Evolutionary conservation across 352 stramenopile species (phyloP).

Genomic region (Phytophthora europaea): DNA sequence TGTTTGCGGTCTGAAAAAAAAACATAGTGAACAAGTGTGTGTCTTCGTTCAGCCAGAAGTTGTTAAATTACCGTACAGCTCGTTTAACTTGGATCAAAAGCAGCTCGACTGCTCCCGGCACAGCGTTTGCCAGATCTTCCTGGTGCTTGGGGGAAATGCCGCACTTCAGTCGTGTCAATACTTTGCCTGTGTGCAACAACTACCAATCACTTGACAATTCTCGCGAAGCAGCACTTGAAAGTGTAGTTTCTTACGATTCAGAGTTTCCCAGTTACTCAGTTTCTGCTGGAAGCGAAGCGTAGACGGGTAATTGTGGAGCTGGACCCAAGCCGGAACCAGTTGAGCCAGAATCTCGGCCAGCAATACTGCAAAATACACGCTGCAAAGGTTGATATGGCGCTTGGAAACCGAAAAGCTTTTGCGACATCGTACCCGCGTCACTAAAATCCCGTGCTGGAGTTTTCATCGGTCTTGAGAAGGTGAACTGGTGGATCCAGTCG

Average conservation of each 20-base stretch:
- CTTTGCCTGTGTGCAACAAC: conserved; percentile 41
- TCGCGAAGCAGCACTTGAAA: neutral
- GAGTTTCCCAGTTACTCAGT: conserved; percentile 62
- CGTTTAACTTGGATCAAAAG: conserved; percentile 58
- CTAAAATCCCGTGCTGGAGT: conserved; percentile 60
- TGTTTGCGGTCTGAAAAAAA: conserved; percentile 24
- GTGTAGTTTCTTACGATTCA: conserved; percentile 48
- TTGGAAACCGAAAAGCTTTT: neutral
- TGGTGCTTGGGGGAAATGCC: conserved; percentile 55
- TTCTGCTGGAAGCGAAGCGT: conserved; percentile 60
- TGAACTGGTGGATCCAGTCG: conserved; percentile 55
- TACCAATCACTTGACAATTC: neutral
- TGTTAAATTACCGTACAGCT: conserved; percentile 29
- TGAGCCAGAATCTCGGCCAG: conserved; percentile 63
- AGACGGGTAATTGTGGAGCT: conserved; percentile 60
- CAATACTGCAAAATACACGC: conserved; percentile 32
- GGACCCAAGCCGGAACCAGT: conserved; percentile 53
- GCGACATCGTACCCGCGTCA: conserved; percentile 41
- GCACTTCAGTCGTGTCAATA: conserved; percentile 57
- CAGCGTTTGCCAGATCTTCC: conserved; percentile 52
- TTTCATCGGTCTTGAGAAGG: conserved; percentile 52
- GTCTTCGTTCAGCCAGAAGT: too few relatives aligned
- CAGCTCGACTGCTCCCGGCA: conserved; percentile 51
- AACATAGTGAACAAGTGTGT: neutral
- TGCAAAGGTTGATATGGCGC: neutral